Evolutionary conservation across 2,329 filamentous ascomycete genomes (phyloP).

Genomic region (Neonectria neomacrospora): DNA sequence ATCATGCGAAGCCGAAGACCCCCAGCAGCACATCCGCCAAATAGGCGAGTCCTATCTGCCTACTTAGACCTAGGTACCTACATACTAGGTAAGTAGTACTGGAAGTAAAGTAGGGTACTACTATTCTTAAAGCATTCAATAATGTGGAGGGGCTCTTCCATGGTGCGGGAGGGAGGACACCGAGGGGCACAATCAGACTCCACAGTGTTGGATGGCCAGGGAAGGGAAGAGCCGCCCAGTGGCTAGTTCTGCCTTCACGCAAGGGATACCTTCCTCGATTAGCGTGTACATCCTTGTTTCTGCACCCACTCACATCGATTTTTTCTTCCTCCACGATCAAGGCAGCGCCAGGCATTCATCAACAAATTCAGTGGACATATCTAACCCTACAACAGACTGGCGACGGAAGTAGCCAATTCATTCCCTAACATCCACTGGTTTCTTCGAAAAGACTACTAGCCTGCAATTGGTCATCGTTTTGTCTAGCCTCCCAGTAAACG

Average conservation of each 20-base stretch:
- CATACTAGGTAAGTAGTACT: too few species aligned
- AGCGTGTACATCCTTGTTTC: neutral
- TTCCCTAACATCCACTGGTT: neutral
- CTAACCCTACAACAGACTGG: slow-evolving; percentile 13
- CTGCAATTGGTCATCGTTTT: slow-evolving; percentile 11
- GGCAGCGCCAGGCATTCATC: slow-evolving; percentile 10
- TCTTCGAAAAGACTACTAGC: neutral
- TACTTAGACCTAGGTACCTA: too few species aligned
- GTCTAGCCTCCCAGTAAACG: slow-evolving; percentile 1
- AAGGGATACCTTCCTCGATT: slow-evolving; percentile 9
- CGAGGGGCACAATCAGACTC: slow-evolving; percentile 19
- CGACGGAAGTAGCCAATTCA: neutral
- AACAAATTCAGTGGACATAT: slow-evolving; percentile 5
- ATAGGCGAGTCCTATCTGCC: neutral
- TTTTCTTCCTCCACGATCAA: slow-evolving; percentile 22
- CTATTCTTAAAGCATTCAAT: neutral
- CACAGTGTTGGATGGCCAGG: neutral
- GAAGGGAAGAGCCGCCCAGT: slow-evolving; percentile 19
- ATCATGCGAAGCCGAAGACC: neutral
- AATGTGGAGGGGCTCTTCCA: slow-evolving; percentile 2
- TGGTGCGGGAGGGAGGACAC: slow-evolving; percentile 18
- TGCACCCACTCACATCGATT: slow-evolving; percentile 22
- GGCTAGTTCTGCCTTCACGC: slow-evolving; percentile 2
- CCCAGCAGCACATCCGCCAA: neutral
- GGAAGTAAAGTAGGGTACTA: too few species aligned